phyloP scores from a whole-genome alignment of 345 rosid species.

The Eucalyptus albens region DNA sequence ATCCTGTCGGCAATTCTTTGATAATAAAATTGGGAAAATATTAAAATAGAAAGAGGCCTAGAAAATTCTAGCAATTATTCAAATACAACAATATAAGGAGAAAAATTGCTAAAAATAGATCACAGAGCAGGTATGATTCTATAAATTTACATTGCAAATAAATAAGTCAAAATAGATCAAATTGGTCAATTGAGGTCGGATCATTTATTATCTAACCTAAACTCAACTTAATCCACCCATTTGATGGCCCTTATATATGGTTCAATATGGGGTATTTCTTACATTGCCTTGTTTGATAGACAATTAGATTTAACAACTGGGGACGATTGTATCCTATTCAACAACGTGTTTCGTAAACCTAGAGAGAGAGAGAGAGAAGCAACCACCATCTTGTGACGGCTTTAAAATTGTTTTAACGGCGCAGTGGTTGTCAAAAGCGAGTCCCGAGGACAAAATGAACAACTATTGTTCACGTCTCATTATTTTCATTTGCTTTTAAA shows the following conservation, averaged over 20 bases:
- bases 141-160: too few relatives aligned
- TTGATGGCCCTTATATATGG: neutral
- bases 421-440: neutral
- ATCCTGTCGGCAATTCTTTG: neutral
- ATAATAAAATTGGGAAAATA: neutral
- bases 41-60: neutral
- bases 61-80: neutral
- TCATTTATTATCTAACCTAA: neutral
- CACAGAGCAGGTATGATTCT: too few relatives aligned
- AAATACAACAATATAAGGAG: neutral
- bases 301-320: too few relatives aligned
- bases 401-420: neutral
- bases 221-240: fast-evolving
- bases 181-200: neutral
- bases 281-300: neutral
- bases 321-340: neutral
- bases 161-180: neutral
- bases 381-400: neutral
- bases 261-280: neutral
- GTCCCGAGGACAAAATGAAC: neutral
- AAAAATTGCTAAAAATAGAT: neutral
- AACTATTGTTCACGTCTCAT: neutral
- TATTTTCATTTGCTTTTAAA: neutral
- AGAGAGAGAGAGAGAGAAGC: neutral
- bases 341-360: neutral